Evolutionary conservation across 805 yeast genomes (phyloP).

Genomic region (Kazachstania kunashirensis): DNA sequence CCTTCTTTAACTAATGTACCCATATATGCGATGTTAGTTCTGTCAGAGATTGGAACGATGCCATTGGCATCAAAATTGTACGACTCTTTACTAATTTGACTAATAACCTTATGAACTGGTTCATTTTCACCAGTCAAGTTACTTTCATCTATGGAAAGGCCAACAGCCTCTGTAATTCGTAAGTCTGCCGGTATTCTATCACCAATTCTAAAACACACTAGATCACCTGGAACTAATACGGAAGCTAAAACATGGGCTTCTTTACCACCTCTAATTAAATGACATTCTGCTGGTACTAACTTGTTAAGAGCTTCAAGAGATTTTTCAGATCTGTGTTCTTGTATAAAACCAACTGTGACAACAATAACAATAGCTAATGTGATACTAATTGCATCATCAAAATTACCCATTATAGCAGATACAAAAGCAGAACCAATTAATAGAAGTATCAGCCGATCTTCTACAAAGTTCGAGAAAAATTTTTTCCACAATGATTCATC

Average conservation of each 20-base stretch:
- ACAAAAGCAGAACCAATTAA: slow-evolving; percentile 84
- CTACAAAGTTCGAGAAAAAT: slow-evolving; percentile 72
- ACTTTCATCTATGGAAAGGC: slow-evolving; percentile 82
- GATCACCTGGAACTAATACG: slow-evolving; percentile 88
- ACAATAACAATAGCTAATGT: slow-evolving; percentile 88
- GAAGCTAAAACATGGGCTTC: slow-evolving; percentile 79
- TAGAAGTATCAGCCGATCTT: slow-evolving; percentile 82
- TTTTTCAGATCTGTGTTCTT: slow-evolving; percentile 92
- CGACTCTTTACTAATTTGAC: slow-evolving; percentile 31
- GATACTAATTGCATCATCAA: slow-evolving; percentile 88
- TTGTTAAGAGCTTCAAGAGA: slow-evolving; percentile 86
- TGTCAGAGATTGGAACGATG: slow-evolving; percentile 51
- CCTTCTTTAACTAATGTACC: slow-evolving; percentile 97
- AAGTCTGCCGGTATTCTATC: slow-evolving; percentile 96
- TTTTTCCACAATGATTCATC: slow-evolving; percentile 60
- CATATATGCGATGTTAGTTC: slow-evolving; percentile 83
- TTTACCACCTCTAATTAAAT: slow-evolving; percentile 72
- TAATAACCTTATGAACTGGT: slow-evolving; percentile 63
- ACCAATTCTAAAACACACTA: slow-evolving; percentile 83
- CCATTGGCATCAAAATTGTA: slow-evolving; percentile 23
- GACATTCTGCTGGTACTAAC: slow-evolving; percentile 94
- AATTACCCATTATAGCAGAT: slow-evolving; percentile 85
- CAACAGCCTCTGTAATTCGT: slow-evolving; percentile 67
- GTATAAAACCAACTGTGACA: slow-evolving; percentile 94
- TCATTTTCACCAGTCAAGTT: slow-evolving; percentile 92